Conservation (phyloP, 345 rosid species). For the Aquilaria sinensis region DNA sequence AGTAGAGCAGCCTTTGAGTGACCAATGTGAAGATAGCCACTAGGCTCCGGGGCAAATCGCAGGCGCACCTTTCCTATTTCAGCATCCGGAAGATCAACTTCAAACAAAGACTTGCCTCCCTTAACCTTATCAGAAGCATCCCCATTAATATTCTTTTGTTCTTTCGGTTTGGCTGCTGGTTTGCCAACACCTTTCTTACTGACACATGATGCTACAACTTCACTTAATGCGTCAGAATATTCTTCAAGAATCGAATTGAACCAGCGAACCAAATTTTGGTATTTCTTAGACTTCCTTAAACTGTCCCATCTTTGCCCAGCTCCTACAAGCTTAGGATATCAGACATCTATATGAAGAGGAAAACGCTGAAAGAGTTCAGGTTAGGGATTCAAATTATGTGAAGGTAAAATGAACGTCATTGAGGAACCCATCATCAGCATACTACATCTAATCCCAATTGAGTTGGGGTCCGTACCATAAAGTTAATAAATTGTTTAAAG, state of each 20-base stretch:
- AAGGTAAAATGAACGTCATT: too few species aligned
- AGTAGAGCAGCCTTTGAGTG: conserved; percentile 89
- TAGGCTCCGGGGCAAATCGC: conserved; percentile 97
- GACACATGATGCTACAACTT: conserved; percentile 41
- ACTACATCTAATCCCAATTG: too few species aligned
- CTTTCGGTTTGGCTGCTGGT: conserved; percentile 40
- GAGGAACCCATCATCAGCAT: too few species aligned
- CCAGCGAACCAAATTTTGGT: conserved; percentile 75
- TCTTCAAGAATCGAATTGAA: conserved; percentile 66
- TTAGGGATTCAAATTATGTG: too few species aligned
- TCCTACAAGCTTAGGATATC: conserved; percentile 33
- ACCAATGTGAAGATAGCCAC: conserved; percentile 95
- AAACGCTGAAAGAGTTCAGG: too few species aligned
- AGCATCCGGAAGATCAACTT: conserved; percentile 80
- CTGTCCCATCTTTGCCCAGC: conserved; percentile 89
- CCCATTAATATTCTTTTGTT: conserved; percentile 30
- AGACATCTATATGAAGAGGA: background rate
- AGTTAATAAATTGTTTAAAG: too few species aligned
- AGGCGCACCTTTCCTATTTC: conserved; percentile 71
- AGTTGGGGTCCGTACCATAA: too few species aligned
- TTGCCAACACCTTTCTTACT: conserved; percentile 58
- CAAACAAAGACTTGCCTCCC: conserved; percentile 30
- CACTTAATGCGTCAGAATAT: conserved; percentile 44
- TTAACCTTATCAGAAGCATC: conserved; percentile 57
- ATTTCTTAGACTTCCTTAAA: conserved; percentile 87